Conservation (phyloP, 1,284 basidiomycete genomes). For the Lignosus rhinocerotis region DNA sequence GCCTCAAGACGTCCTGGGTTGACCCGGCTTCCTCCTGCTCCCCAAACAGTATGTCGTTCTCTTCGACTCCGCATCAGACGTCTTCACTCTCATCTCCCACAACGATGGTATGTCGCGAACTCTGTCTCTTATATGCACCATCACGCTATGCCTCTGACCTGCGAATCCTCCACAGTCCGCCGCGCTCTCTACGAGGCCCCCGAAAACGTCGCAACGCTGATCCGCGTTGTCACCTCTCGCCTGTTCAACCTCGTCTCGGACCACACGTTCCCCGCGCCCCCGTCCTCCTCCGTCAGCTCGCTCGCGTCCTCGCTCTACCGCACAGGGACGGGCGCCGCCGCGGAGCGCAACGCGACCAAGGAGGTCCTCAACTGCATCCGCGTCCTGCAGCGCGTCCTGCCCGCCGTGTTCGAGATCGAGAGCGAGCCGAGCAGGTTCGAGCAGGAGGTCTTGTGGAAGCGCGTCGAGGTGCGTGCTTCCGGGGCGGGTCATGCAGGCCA, state of each 20-base stretch:
- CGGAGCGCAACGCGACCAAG: slow-evolving; percentile 71
- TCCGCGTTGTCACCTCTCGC: slow-evolving; percentile 71
- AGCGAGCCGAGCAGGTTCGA: slow-evolving; percentile 72
- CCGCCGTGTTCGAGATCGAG: slow-evolving; percentile 83
- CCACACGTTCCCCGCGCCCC: slow-evolving; percentile 74
- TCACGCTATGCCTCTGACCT: neutral
- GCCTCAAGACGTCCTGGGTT: slow-evolving; percentile 12
- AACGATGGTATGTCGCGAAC: slow-evolving; percentile 69
- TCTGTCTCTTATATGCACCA: neutral
- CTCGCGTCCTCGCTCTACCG: slow-evolving; percentile 72
- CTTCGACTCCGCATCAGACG: slow-evolving; percentile 86
- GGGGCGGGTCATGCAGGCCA: neutral
- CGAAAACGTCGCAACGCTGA: slow-evolving; percentile 82
- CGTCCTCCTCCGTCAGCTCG: slow-evolving; percentile 57
- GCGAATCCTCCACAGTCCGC: slow-evolving; percentile 53
- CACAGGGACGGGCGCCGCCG: slow-evolving; percentile 40
- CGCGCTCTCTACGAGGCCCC: slow-evolving; percentile 80
- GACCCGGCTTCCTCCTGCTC: slow-evolving; percentile 17
- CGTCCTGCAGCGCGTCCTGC: slow-evolving; percentile 83
- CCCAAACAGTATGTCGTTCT: slow-evolving; percentile 71
- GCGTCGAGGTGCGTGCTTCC: slow-evolving; percentile 40
- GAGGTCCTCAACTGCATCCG: slow-evolving; percentile 88
- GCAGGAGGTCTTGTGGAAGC: slow-evolving; percentile 73
- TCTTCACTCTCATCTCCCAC: slow-evolving; percentile 83
- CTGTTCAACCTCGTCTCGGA: slow-evolving; percentile 82